These are phyloP conservation scores for Chenopodium quinoa DNA, from an alignment of 148 eudicot genomes.

Conservation along the genomic window DNA sequence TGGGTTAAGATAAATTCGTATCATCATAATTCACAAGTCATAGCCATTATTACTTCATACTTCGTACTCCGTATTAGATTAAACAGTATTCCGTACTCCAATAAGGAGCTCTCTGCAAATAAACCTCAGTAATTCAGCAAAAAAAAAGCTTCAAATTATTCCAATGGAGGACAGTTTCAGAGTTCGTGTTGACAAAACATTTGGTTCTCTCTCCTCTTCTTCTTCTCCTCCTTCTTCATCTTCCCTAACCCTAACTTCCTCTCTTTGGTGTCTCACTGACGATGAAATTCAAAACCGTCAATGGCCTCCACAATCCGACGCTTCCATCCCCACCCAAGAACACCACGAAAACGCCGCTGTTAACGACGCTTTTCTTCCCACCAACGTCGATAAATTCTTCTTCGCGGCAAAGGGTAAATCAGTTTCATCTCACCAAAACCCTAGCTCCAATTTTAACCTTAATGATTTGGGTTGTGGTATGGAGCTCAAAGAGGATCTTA, in stretches of 20 bases:
- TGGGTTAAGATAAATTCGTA: too few relatives aligned
- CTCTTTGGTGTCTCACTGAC: conserved; percentile 70
- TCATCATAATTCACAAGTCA: too few relatives aligned
- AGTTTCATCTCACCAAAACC: background rate
- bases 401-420: conserved; percentile 14
- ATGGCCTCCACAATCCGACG: conserved; percentile 48
- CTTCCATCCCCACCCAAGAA: conserved; percentile 15
- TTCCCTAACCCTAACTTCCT: conserved; percentile 21
- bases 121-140: too few relatives aligned
- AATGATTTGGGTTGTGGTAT: background rate
- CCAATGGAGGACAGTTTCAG: conserved; percentile 67
- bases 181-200: conserved; percentile 53
- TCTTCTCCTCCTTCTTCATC: conserved; percentile 15
- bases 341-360: conserved; percentile 10
- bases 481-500: conserved; percentile 33
- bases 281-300: conserved; percentile 50
- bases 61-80: too few relatives aligned
- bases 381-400: conserved; percentile 32
- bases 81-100: too few relatives aligned
- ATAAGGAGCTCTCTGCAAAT: too few relatives aligned
- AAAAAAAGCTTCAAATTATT: too few relatives aligned
- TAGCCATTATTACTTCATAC: too few relatives aligned
- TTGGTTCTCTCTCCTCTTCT: conserved; percentile 50
- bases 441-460: conserved; percentile 28
- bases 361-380: conserved; percentile 23